These are phyloP conservation scores for Parathielavia hyrcaniae DNA, from an alignment of 495 filamentous ascomycete genomes.

Conservation along the genomic window DNA sequence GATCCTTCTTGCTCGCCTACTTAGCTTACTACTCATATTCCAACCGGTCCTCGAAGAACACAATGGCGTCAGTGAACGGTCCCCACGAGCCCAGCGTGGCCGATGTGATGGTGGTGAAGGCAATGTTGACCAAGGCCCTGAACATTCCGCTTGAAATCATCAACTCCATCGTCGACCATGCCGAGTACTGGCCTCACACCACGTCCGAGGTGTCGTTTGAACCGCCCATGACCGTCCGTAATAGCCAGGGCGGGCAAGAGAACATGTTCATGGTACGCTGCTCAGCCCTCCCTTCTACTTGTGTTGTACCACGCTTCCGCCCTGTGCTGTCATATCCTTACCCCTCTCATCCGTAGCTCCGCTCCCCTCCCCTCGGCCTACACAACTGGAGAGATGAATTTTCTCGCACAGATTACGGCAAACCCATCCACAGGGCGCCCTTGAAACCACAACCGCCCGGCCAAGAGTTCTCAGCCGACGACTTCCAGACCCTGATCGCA, in stretches of 20 bases:
- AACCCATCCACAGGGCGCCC: neutral
- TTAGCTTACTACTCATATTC: neutral
- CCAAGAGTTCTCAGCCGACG: constrained; percentile 30
- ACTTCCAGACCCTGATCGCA: constrained; percentile 31
- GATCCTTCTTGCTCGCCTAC: neutral
- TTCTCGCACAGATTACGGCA: neutral
- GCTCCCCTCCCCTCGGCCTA: constrained; percentile 39
- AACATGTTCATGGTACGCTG: constrained; percentile 37
- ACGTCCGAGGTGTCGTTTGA: constrained; percentile 28
- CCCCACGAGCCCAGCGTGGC: constrained; percentile 31
- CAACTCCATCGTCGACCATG: constrained; percentile 60
- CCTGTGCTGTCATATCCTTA: neutral
- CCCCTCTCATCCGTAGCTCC: constrained; percentile 36
- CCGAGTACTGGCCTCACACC: constrained; percentile 65
- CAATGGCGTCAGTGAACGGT: neutral
- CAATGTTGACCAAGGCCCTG: constrained; percentile 36
- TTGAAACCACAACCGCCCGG: constrained; percentile 12
- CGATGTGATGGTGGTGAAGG: constrained; percentile 45
- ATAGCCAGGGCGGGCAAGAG: constrained; percentile 26
- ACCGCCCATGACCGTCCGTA: constrained; percentile 14
- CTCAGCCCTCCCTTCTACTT: neutral
- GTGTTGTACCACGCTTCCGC: neutral
- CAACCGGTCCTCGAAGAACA: neutral
- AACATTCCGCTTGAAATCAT: constrained; percentile 56
- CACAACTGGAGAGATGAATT: constrained; percentile 17